Conservation (phyloP, 2,329 filamentous ascomycete species). For the Harringtonia aguacate region DNA sequence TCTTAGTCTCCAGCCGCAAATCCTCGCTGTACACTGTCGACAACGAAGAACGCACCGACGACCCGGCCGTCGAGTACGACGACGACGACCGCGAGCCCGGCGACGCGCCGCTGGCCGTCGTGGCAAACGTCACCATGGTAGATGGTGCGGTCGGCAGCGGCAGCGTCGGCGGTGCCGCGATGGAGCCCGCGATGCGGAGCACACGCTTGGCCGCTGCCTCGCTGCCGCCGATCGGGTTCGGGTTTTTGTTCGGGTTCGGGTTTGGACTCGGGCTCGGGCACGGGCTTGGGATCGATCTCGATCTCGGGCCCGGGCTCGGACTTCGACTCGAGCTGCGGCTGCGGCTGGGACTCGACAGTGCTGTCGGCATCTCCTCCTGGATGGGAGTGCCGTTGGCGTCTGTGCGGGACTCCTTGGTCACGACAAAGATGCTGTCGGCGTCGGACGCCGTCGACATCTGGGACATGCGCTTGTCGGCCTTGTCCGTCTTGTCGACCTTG, state of each 20-base stretch:
- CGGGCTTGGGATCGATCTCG: background rate
- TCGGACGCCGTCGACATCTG: constrained; percentile 5
- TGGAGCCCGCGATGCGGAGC: too few relatives aligned
- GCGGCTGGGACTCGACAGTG: constrained; percentile 10
- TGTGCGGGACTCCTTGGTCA: background rate
- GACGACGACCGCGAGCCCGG: constrained; percentile 4
- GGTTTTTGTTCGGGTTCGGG: background rate
- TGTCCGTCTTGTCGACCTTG: background rate
- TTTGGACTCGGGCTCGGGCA: background rate
- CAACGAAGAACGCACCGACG: constrained; percentile 28
- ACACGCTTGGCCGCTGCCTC: background rate
- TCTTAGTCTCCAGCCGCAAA: constrained; percentile 27
- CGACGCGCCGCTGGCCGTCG: background rate
- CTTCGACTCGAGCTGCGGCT: constrained; percentile 3
- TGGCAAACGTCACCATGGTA: background rate
- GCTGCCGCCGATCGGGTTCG: background rate
- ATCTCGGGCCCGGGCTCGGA: constrained; percentile 1
- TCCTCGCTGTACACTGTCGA: constrained; percentile 48
- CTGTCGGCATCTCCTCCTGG: constrained; percentile 4
- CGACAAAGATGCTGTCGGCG: constrained; percentile 8
- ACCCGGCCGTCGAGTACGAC: constrained; percentile 4
- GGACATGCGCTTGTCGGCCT: constrained; percentile 2
- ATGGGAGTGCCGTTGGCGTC: background rate
- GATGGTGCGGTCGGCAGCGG: background rate
- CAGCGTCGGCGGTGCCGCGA: background rate